Conservation (phyloP, 2,329 filamentous ascomycete genomes). For the Calcarisporium arbuscula region DNA sequence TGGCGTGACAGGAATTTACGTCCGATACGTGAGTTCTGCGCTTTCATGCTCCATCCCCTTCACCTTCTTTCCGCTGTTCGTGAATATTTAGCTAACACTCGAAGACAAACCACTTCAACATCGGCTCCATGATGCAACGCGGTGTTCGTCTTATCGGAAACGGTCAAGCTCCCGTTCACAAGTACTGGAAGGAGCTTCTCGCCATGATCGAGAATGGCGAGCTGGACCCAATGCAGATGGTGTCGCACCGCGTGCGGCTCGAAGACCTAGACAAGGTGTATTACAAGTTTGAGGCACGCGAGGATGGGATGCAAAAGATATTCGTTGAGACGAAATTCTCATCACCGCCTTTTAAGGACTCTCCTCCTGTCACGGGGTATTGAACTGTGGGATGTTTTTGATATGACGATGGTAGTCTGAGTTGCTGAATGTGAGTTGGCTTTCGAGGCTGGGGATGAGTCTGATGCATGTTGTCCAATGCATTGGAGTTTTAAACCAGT, state of each 20-base stretch:
- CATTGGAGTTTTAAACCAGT: too few species aligned
- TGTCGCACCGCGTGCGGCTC: slow-evolving; percentile 69
- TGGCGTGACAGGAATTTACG: slow-evolving; percentile 68
- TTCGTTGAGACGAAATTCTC: slow-evolving; percentile 58
- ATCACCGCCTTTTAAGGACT: slow-evolving; percentile 34
- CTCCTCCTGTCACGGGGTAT: too few species aligned
- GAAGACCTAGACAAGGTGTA: slow-evolving; percentile 68
- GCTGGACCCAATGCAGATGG: slow-evolving; percentile 73
- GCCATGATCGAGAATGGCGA: slow-evolving; percentile 58
- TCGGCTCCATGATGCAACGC: slow-evolving; percentile 74
- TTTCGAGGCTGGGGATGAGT: too few species aligned
- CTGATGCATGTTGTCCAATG: too few species aligned
- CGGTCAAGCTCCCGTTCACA: slow-evolving; percentile 66
- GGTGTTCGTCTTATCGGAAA: slow-evolving; percentile 72
- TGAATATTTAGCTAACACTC: slow-evolving; percentile 1
- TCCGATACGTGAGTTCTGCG: slow-evolving; percentile 47
- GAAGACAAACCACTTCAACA: slow-evolving; percentile 20
- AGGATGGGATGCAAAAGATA: slow-evolving; percentile 76
- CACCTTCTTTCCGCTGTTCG: neutral
- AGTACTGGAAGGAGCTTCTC: slow-evolving; percentile 78
- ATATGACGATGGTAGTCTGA: too few species aligned
- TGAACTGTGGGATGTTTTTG: too few species aligned
- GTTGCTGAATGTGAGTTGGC: too few species aligned
- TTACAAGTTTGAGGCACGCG: slow-evolving; percentile 50
- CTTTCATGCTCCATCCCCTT: too few species aligned